phyloP scores from a whole-genome alignment of 805 yeast species.

The Pichia californica region DNA sequence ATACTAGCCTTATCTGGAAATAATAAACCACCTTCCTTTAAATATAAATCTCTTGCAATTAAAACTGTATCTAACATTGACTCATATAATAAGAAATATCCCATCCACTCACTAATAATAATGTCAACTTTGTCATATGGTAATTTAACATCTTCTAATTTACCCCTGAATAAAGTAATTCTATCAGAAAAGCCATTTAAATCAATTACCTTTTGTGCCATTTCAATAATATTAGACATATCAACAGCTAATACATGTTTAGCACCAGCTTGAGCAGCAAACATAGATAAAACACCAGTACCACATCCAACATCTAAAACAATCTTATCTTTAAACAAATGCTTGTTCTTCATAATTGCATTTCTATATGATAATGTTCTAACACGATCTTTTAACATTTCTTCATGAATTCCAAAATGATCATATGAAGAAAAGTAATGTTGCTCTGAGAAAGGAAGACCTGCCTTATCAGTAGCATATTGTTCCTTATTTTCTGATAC shows the following conservation, averaged over 20 bases:
- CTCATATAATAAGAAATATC: conserved; percentile 91
- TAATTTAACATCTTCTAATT: conserved; percentile 83
- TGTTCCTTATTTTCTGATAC: conserved; percentile 10
- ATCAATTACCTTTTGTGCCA: conserved; percentile 86
- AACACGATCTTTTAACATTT: conserved; percentile 93
- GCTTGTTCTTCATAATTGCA: conserved; percentile 86
- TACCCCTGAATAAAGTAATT: conserved; percentile 85
- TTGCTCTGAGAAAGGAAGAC: conserved; percentile 71
- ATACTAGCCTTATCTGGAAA: conserved; percentile 92
- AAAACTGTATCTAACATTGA: conserved; percentile 96
- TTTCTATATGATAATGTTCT: conserved; percentile 88
- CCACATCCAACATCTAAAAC: conserved; percentile 99
- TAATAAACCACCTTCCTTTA: conserved; percentile 77
- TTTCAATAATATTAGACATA: conserved; percentile 91
- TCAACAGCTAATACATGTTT: conserved; percentile 96
- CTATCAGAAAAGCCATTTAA: conserved; percentile 80
- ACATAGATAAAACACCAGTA: conserved; percentile 95
- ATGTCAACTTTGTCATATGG: conserved; percentile 90
- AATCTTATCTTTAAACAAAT: conserved; percentile 83
- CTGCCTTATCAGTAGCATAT: conserved; percentile 62
- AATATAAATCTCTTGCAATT: conserved; percentile 86
- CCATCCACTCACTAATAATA: conserved; percentile 99
- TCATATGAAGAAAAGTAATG: conserved; percentile 95
- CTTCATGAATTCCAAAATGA: conserved; percentile 97
- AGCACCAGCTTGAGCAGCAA: conserved; percentile 98